A percentile compares a stretch with the other conserved stretches of the same genome.
These are phyloP conservation scores for Pseudovirgaria hyperparasitica DNA, from an alignment of 2,329 filamentous ascomycete genomes.

Conservation along the genomic window DNA sequence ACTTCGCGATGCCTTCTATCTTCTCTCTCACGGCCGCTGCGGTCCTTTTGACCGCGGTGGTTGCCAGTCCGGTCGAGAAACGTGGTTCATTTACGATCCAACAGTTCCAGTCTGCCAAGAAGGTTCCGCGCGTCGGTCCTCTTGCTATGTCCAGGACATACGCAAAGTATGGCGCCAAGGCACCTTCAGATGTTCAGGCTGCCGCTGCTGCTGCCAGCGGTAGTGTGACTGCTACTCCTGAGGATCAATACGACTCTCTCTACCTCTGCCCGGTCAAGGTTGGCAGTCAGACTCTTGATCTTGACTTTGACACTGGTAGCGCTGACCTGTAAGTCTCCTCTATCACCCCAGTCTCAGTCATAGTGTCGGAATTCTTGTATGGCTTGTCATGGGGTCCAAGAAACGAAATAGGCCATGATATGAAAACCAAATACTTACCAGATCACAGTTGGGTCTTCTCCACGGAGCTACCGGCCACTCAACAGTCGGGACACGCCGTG, in stretches of 20 bases:
- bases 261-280: constrained; percentile 45
- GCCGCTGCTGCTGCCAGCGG: constrained; percentile 25
- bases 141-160: constrained; percentile 25
- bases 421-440: constrained; percentile 8
- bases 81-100: constrained; percentile 16
- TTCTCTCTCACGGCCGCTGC: constrained; percentile 17
- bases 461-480: constrained; percentile 36
- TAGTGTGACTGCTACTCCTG: constrained; percentile 25
- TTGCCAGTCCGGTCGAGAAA: constrained; percentile 18
- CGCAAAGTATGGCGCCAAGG: constrained; percentile 22
- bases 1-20: constrained; percentile 20
- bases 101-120: constrained; percentile 17
- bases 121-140: constrained; percentile 27
- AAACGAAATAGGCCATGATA: neutral
- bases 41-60: constrained; percentile 14
- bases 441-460: constrained; percentile 53
- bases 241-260: constrained; percentile 22
- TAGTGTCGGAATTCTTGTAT: too few species aligned
- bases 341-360: neutral
- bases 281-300: constrained; percentile 47
- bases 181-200: constrained; percentile 15
- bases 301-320: constrained; percentile 62
- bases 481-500: constrained; percentile 41
- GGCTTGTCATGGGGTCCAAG: neutral
- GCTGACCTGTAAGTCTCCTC: constrained; percentile 47